These are phyloP conservation scores for Pythium scleroteichum DNA, from an alignment of 352 stramenopile species.

Conservation along the genomic window DNA sequence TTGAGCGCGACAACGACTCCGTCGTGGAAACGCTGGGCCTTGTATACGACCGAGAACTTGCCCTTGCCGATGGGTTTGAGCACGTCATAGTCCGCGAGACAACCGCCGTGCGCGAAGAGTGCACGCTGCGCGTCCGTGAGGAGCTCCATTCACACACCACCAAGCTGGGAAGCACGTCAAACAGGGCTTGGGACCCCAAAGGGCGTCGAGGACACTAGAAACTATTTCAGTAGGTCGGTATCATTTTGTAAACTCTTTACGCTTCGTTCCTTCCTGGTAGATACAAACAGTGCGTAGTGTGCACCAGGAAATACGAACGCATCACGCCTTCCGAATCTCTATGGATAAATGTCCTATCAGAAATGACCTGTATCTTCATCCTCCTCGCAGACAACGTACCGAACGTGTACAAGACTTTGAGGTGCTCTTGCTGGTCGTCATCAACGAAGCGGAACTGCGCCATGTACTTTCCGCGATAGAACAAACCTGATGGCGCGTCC, in stretches of 20 bases:
- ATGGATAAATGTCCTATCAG: no score
- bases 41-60: conserved; percentile 94
- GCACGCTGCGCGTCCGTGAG: conserved; percentile 71
- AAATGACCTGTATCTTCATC: neutral
- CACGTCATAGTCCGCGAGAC: conserved; percentile 77
- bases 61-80: conserved; percentile 91
- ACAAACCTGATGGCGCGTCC: conserved; percentile 81
- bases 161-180: neutral
- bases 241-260: no score
- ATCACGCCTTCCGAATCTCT: conserved; percentile 66
- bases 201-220: conserved; percentile 2
- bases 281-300: no score
- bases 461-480: conserved; percentile 89
- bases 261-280: no score
- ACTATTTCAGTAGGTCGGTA: conserved; percentile 15
- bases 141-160: conserved; percentile 57
- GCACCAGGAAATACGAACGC: no score
- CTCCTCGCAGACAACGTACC: conserved; percentile 37
- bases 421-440: conserved; percentile 65
- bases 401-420: conserved; percentile 79
- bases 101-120: conserved; percentile 57
- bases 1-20: conserved; percentile 89
- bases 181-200: conserved; percentile 3
- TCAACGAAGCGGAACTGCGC: conserved; percentile 73
- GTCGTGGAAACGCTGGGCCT: conserved; percentile 71